Conservation (phyloP, 805 yeast genomes). For the Schizosaccharomyces japonicus region DNA sequence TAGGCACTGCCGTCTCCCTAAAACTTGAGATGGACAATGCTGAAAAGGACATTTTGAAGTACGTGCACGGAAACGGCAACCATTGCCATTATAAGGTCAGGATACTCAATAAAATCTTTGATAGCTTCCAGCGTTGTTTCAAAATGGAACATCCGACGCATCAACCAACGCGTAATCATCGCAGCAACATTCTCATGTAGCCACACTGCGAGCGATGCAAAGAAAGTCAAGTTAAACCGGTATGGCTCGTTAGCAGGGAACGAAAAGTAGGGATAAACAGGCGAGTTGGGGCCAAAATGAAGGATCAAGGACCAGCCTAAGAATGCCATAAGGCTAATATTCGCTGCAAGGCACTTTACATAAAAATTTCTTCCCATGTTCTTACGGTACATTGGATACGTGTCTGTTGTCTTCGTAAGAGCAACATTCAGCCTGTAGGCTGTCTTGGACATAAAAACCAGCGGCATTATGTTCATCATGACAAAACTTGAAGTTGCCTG, state of each 20-base stretch:
- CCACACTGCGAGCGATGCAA: slow-evolving; percentile 5
- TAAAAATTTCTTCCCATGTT: slow-evolving; percentile 3
- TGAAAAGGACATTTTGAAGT: slow-evolving; percentile 3
- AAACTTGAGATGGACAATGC: neutral
- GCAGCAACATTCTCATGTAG: neutral
- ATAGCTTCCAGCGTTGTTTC: slow-evolving; percentile 3
- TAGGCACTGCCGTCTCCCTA: no score
- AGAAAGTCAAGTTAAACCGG: neutral
- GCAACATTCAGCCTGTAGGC: neutral
- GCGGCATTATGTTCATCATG: slow-evolving; percentile 2
- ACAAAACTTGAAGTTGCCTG: slow-evolving; percentile 1
- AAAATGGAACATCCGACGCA: neutral
- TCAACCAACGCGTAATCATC: neutral
- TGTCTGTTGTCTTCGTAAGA: neutral
- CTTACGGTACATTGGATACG: neutral
- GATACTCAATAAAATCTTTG: neutral
- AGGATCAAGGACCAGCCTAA: slow-evolving; percentile 4
- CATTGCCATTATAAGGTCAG: neutral
- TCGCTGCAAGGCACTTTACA: slow-evolving; percentile 2
- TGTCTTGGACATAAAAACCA: neutral
- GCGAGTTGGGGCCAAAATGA: slow-evolving; percentile 4
- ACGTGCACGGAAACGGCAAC: slow-evolving; percentile 3
- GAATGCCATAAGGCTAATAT: slow-evolving; percentile 4
- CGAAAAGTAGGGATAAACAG: slow-evolving; percentile 3
- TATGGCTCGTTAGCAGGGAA: neutral